Base-by-base conservation (phyloP, 2,329 filamentous ascomycete genomes). In the Claviceps paspali region DNA sequence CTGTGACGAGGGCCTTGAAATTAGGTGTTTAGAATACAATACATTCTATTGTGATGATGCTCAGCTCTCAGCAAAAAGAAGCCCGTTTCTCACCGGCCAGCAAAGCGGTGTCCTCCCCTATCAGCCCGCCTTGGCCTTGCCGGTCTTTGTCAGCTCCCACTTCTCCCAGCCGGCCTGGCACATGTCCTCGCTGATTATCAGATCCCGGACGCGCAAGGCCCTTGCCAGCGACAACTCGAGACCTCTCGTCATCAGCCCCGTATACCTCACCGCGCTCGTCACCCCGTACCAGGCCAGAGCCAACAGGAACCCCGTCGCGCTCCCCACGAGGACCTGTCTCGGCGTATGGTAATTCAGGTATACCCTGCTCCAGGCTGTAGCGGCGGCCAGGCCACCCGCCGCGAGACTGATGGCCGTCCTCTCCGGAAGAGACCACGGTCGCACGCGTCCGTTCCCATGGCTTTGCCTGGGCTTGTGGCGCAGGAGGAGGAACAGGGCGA, bases 271-370 rank as follows among this genome's bases (percentile, higher is more conserved):
- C 35, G 72, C 56, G n/a, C 67, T 67, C 3, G 83, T 92, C 35
- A 77, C 63, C 2, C 62, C 54, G 52, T 93, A 98, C 91, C 91
- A 98, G 1, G 62, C 68, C 2, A 82, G 50, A 1, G 82, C 87
- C 49, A 79, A 84, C 1, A 73, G 51, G 1, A 70, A 62, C 0
- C 91, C 91, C 1, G 82, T 83, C 8, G 59, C 62, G 46, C 69
- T 75, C 2, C 91, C 91, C 1, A 80, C 82, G n/a, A 85, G 50
- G 8, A 98, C 91, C 63, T 98, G 91, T 51, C 70, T 78, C 27
- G 74, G 68, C 1, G 88, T 95, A 60, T 98, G 91, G 54, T 98
- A 98, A 56, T 79, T 85, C 43, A 98, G 65, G 54, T 98, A 98
- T 31, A 93, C 72, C 38, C 91, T 71, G 51, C 86, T 94, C 57